Evolutionary conservation across 2,329 filamentous ascomycete genomes (phyloP).

Genomic region (Calonectria pteridis): DNA sequence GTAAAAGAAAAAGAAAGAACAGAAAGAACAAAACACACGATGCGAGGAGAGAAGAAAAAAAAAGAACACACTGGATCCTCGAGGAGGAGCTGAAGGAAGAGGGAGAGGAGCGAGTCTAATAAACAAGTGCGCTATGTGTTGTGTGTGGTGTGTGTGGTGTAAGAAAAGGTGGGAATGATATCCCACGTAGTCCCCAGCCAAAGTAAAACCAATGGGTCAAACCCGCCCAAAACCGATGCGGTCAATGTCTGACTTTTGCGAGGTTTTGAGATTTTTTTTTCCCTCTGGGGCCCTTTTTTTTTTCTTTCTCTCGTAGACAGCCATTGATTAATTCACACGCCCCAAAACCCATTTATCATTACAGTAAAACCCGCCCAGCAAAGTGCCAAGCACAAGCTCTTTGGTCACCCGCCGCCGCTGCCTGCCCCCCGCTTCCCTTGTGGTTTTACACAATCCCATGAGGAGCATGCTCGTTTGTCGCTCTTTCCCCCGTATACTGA

Average conservation of each 20-base stretch:
- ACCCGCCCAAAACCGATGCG: neutral
- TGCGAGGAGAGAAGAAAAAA: neutral
- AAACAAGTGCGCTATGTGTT: slow-evolving; percentile 1
- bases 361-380: neutral
- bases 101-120: neutral
- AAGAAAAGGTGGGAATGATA: slow-evolving; percentile 13
- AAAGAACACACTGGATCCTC: neutral
- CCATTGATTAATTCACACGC: neutral
- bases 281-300: neutral
- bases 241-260: neutral
- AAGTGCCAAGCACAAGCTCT: neutral
- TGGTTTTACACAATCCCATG: neutral
- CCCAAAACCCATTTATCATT: neutral
- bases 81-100: slow-evolving; percentile 1
- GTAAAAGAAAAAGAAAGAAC: neutral
- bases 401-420: neutral
- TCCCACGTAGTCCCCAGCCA: slow-evolving; percentile 4
- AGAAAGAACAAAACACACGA: neutral
- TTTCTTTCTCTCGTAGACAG: neutral
- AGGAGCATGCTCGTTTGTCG: neutral
- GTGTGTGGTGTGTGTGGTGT: slow-evolving; percentile 11
- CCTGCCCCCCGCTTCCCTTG: neutral
- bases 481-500: neutral
- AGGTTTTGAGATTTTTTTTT: neutral
- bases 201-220: slow-evolving; percentile 13